phyloP scores from a whole-genome alignment of 495 filamentous ascomycete genomes.

The Chaetomium cochliodes region DNA sequence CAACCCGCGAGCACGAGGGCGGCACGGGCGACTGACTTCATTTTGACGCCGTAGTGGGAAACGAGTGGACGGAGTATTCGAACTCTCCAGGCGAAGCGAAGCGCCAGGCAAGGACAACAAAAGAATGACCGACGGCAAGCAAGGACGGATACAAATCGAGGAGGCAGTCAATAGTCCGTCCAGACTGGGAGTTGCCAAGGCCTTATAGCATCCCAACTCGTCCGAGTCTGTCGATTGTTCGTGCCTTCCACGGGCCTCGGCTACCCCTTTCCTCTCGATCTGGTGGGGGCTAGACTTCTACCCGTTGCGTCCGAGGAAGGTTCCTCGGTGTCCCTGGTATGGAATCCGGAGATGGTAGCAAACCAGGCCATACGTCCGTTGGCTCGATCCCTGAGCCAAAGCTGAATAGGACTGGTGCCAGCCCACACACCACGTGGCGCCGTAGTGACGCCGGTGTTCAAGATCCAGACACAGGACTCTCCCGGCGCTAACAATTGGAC shows the following conservation, averaged over 20 bases:
- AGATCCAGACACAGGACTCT: too few relatives aligned
- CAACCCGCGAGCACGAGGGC: background rate
- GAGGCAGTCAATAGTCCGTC: background rate
- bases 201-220: background rate
- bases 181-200: background rate
- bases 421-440: background rate
- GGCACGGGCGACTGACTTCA: background rate
- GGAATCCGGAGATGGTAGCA: background rate
- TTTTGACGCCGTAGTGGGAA: background rate
- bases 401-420: background rate
- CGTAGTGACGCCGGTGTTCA: background rate
- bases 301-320: background rate
- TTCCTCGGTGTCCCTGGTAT: background rate
- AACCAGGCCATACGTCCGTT: background rate
- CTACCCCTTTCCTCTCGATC: background rate
- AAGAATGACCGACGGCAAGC: background rate
- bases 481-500: too few relatives aligned
- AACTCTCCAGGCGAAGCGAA: background rate
- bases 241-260: background rate
- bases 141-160: background rate
- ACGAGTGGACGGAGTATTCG: slow-evolving; percentile 5
- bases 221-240: background rate
- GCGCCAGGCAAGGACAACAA: background rate
- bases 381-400: background rate
- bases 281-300: background rate